Percentiles rank a stretch among this genome's conserved stretches.
Conservation (phyloP, 768 basidiomycete species). For the Cystofilobasidium capitatum region DNA sequence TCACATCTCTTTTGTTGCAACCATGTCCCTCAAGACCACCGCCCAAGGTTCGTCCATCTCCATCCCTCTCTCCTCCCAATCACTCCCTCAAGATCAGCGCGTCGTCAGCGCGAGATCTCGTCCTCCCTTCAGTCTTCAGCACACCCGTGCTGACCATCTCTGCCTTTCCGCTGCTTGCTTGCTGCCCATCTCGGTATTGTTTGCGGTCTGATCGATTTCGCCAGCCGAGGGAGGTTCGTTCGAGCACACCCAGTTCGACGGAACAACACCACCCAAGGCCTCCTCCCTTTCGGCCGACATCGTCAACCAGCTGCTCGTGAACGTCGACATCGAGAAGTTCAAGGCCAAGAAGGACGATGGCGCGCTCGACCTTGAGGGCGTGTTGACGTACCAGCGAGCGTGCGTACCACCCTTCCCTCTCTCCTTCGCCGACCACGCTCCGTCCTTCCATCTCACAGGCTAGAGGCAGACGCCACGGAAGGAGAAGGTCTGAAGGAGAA, state of each 20-base stretch:
- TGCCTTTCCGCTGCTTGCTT: neutral
- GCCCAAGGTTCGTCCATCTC: conserved; percentile 11
- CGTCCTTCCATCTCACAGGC: neutral
- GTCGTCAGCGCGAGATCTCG: too few species aligned
- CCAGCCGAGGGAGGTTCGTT: conserved; percentile 27
- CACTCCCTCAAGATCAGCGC: too few species aligned
- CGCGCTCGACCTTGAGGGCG: conserved; percentile 34
- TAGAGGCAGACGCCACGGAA: neutral
- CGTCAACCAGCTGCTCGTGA: conserved; percentile 20
- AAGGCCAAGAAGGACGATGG: neutral
- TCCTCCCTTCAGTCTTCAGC: too few species aligned
- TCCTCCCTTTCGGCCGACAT: conserved; percentile 11
- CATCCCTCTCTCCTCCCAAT: neutral
- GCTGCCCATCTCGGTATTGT: neutral
- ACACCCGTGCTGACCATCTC: too few species aligned
- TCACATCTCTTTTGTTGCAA: neutral
- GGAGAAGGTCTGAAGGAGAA: neutral
- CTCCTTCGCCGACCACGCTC: neutral
- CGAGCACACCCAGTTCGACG: conserved; percentile 24
- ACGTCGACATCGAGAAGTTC: conserved; percentile 5
- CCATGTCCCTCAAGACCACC: conserved; percentile 7
- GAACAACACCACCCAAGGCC: conserved; percentile 19
- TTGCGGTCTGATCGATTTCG: neutral
- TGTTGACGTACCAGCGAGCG: conserved; percentile 37
- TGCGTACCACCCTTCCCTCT: conserved; percentile 12